Conservation (phyloP, 306 rosid species). For the Acacia acuminata region DNA sequence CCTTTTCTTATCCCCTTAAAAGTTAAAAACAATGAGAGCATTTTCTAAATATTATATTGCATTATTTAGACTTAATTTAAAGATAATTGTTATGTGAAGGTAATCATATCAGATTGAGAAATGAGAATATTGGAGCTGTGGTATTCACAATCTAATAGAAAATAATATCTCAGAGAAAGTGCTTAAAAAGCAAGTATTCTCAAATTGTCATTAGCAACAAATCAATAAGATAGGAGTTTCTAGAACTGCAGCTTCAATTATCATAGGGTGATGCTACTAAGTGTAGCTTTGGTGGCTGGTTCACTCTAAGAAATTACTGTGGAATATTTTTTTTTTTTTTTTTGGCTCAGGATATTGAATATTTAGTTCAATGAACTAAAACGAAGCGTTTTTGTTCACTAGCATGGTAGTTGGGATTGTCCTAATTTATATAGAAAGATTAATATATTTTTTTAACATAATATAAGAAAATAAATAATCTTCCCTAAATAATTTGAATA, state of each 20-base stretch:
- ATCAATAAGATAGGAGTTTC: not conserved
- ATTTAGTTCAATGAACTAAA: no score
- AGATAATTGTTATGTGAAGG: constrained; percentile 14
- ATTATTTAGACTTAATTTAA: constrained; percentile 10
- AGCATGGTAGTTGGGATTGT: not conserved
- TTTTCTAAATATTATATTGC: constrained; percentile 9
- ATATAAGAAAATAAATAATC: no score
- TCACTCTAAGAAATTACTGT: not conserved
- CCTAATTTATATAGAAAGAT: not conserved
- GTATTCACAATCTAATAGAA: not conserved
- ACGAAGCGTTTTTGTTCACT: no score
- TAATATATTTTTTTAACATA: not conserved
- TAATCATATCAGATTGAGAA: constrained; percentile 24
- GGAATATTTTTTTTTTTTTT: no score
- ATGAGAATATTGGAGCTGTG: not conserved
- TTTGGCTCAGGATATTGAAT: not conserved
- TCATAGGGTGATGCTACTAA: not conserved
- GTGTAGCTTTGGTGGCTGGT: not conserved
- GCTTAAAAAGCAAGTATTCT: not conserved
- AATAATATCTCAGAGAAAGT: not conserved
- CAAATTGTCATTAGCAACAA: not conserved
- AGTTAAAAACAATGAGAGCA: constrained; percentile 3
- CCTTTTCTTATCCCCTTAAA: not conserved
- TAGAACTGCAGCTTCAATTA: not conserved
- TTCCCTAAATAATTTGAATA: not conserved